Evolutionary conservation across 2,329 filamentous ascomycete species (phyloP), one percentile per base, ranked within the genome.

Genomic region (Fusarium agapanthi): DNA sequence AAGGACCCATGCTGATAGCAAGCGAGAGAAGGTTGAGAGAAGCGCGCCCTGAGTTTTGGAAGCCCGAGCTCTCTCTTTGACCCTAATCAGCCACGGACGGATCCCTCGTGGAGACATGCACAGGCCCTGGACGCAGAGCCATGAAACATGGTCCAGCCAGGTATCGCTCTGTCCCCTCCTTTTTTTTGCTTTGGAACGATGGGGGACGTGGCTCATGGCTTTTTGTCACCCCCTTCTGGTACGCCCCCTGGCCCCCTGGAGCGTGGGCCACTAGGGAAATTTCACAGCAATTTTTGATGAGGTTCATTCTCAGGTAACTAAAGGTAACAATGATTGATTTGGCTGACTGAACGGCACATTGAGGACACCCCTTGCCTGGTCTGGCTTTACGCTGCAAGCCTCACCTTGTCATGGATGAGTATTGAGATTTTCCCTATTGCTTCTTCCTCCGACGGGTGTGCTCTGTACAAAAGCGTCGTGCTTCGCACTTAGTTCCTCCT

Each of bases 401-500:
- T 50, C 55, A 48, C 67, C 54, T 72, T 47, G 45, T 47, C 50
- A 55, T 65, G 55, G 47, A 60, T 62, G 41, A 47, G 32, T 50
- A 32, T 56, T 63, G 55, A 71, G 50, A 67, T 61, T 71, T 73
- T 66, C 60, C 58, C 51, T 67, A 65, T 66, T 59, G n/a, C 67
- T 62, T 63, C 60, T 59, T 64, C 30, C 51, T 58, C 47, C 47
- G 60, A 72, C 30, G 38, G 44, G 40, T 44, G 66, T 60, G 56
- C 43, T 62, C 60, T 68, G 61, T 76, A 76, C 74, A 76, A 76
- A 76, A 76, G 72, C 70, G 67, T 70, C 70, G 53, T 70, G 48
- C 58, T 65, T 76, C 72, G 72, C 72, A 59, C 72, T 55, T 65
- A 47, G 62, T 74, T 62, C 59, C 70, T 75, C 60, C 45, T 61